A percentile compares a stretch with the other conserved stretches of the same genome.
These are phyloP conservation scores for Podaxis sp. DNA, from an alignment of 768 basidiomycete species.

Conservation along the genomic window DNA sequence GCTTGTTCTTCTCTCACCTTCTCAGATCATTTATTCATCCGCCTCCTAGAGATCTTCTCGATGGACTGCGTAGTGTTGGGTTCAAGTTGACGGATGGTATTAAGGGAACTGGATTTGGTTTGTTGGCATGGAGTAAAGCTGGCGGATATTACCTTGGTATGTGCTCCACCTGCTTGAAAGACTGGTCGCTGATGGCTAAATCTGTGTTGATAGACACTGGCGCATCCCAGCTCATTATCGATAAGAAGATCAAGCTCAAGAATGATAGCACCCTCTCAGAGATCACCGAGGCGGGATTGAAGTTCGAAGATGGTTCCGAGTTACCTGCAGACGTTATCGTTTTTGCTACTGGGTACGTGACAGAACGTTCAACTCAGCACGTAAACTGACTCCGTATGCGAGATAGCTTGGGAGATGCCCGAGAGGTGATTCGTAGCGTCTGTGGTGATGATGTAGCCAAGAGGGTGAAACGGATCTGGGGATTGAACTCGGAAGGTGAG, in stretches of 20 bases:
- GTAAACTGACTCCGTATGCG: background rate
- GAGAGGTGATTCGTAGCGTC: slow-evolving; percentile 37
- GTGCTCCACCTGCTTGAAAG: background rate
- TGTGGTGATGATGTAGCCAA: slow-evolving; percentile 44
- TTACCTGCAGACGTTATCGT: slow-evolving; percentile 54
- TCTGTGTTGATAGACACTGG: slow-evolving; percentile 44
- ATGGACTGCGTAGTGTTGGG: slow-evolving; percentile 40
- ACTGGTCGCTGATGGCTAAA: no score
- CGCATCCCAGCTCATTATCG: slow-evolving; percentile 56
- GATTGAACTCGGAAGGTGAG: slow-evolving; percentile 66
- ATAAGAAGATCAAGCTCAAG: slow-evolving; percentile 73
- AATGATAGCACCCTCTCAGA: slow-evolving; percentile 48
- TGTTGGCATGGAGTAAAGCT: slow-evolving; percentile 29
- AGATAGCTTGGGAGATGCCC: slow-evolving; percentile 44
- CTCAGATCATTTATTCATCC: background rate
- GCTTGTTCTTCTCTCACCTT: background rate
- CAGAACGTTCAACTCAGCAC: background rate
- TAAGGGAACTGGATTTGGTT: slow-evolving; percentile 34
- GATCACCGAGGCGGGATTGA: slow-evolving; percentile 42
- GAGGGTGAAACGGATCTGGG: slow-evolving; percentile 53
- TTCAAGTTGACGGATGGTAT: slow-evolving; percentile 43
- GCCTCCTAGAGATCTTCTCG: slow-evolving; percentile 29
- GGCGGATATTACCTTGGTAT: slow-evolving; percentile 40
- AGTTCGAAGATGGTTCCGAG: slow-evolving; percentile 47
- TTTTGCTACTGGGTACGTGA: slow-evolving; percentile 54